Evolutionary conservation across 106 monocot genomes (phyloP).

Genomic region (Xerophyta viscosa): DNA sequence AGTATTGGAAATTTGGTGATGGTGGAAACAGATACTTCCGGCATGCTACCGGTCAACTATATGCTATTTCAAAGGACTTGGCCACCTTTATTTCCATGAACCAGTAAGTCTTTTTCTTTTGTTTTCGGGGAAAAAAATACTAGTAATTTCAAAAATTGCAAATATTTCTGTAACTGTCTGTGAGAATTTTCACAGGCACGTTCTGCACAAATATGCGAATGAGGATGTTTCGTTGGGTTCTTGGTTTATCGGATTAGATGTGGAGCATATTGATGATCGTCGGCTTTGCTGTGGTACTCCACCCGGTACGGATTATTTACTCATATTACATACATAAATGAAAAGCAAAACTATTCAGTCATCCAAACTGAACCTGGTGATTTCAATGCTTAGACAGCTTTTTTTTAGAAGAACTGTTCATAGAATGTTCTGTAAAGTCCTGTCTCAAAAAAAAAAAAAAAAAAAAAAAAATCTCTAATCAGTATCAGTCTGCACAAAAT

Average conservation of each 20-base stretch:
- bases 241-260: slow-evolving; percentile 41
- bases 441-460: too few relatives aligned
- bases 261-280: slow-evolving; percentile 40
- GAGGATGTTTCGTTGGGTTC: slow-evolving; percentile 38
- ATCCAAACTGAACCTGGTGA: too few relatives aligned
- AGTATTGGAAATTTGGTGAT: slow-evolving; percentile 45
- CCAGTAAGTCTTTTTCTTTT: slow-evolving; percentile 11
- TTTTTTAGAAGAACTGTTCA: too few relatives aligned
- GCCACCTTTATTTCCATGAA: slow-evolving; percentile 36
- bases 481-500: too few relatives aligned
- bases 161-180: too few relatives aligned
- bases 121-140: too few relatives aligned
- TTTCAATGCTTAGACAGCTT: too few relatives aligned
- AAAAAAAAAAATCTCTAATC: too few relatives aligned
- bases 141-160: too few relatives aligned
- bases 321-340: too few relatives aligned
- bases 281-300: slow-evolving; percentile 38
- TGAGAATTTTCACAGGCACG: slow-evolving; percentile 15
- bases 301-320: slow-evolving; percentile 17
- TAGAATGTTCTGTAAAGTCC: too few relatives aligned
- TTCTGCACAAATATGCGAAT: slow-evolving; percentile 39
- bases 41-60: slow-evolving; percentile 38
- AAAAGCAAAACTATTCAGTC: too few relatives aligned
- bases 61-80: slow-evolving; percentile 36
- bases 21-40: slow-evolving; percentile 39